Base-by-base conservation (phyloP, 257 asterid species). In the Solanum chilense region DNA sequence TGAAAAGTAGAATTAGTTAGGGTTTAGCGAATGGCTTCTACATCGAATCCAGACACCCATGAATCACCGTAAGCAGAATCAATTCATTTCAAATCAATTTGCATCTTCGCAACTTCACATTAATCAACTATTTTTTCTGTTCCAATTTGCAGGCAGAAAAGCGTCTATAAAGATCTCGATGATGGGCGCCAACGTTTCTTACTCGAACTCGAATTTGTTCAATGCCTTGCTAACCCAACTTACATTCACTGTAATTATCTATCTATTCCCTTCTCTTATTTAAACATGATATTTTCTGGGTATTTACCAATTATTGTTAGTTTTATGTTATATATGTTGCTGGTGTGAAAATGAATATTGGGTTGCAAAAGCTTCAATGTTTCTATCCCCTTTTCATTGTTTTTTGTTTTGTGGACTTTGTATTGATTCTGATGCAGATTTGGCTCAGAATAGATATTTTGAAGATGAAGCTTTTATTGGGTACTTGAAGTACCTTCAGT, bases 391-490 rank as follows among this genome's bases (percentile, higher is more conserved):
- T 45, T 78, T 29, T 27, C 1, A 44, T 20, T 85, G 0, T 44
- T 52, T 42, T 16, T 52, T 6, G 7, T 52, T 18, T 49, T 3
- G 8, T 49, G 6, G 58, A 7, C 64, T 18, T 56, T 18, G 23
- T 37, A 45, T 88, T 85, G 33, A 20, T 85, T 86, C 31, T 52
- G 52, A 41, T 86, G 86, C 92, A 97, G 99, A 97, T 93, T 94
- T 97, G 94, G 99, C 99, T 89, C 99, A 97, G 91, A 97, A 96
- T 86, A 88, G 99, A 52, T 97, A 96, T 88, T 96, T 96, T 69
- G 99, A 97, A 92, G 99, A 97, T 90, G 99, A 96, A 89, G 98
- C 99, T 77, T 97, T 97, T 83, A 95, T 96, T 81, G 98, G 97
- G 85, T 97, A 97, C 91, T 92, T 97, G 89, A 96, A 95, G 80